A percentile compares a stretch with the other conserved stretches of the same genome.
phyloP scores from a whole-genome alignment of 2,329 filamentous ascomycete species.

The Ustulina deusta region DNA sequence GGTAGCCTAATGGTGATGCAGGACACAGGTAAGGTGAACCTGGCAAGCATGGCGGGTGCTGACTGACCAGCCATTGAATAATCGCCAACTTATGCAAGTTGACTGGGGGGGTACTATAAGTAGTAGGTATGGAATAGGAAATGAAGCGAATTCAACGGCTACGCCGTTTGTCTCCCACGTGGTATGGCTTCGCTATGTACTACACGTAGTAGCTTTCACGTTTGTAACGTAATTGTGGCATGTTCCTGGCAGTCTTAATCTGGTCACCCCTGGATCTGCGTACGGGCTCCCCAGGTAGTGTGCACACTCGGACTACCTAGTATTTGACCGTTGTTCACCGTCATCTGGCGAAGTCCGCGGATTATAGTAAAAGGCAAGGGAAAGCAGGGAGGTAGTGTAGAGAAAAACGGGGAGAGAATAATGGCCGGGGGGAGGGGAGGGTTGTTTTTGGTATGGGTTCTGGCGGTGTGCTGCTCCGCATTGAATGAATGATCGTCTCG shows the following conservation, averaged over 20 bases:
- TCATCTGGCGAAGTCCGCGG: background rate
- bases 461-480: constrained; percentile 37
- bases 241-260: constrained; percentile 3
- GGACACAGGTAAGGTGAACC: constrained; percentile 3
- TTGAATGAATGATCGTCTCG: constrained; percentile 30
- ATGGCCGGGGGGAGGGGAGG: background rate
- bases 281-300: background rate
- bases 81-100: constrained; percentile 6
- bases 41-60: constrained; percentile 4
- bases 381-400: background rate
- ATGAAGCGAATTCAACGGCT: constrained; percentile 21
- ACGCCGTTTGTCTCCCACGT: constrained; percentile 25
- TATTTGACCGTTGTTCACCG: background rate
- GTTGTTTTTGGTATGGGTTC: constrained; percentile 3
- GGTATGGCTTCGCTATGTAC: constrained; percentile 27
- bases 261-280: constrained; percentile 1
- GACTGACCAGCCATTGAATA: background rate
- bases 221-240: constrained; percentile 1
- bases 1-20: background rate
- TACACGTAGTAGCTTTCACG: constrained; percentile 17
- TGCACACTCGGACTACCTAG: background rate
- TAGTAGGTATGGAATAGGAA: constrained; percentile 13
- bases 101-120: no score
- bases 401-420: background rate
- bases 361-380: background rate